A percentile compares a stretch with the other conserved stretches of the same genome.
These are phyloP conservation scores for Pythium chondricola DNA, from an alignment of 352 stramenopile species.

Conservation along the genomic window DNA sequence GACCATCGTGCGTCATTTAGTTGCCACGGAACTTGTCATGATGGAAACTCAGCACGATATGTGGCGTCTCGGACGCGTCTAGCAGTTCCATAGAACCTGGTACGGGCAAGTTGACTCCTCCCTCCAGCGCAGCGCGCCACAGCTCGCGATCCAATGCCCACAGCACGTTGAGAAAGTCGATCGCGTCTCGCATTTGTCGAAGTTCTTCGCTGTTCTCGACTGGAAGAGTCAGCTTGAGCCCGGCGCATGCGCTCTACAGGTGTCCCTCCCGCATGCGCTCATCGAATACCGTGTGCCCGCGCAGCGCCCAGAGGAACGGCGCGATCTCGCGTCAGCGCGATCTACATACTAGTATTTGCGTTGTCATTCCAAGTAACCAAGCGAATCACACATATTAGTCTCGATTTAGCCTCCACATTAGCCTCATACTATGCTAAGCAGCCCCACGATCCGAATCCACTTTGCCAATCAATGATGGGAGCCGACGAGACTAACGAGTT, in stretches of 20 bases:
- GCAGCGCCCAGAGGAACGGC: slow-evolving; percentile 2
- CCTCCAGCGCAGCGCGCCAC: background rate
- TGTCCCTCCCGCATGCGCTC: slow-evolving; percentile 1
- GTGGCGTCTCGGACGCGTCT: background rate
- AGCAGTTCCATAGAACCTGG: background rate
- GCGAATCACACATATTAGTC: no score
- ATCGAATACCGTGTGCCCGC: background rate
- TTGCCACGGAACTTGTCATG: slow-evolving; percentile 15
- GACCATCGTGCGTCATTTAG: slow-evolving; percentile 4
- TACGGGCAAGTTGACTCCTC: background rate
- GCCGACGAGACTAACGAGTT: no score
- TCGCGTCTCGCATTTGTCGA: background rate
- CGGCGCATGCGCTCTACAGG: slow-evolving; percentile 3
- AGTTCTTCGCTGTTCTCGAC: slow-evolving; percentile 6
- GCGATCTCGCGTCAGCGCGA: slow-evolving; percentile 1
- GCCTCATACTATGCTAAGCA: no score
- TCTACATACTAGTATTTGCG: no score
- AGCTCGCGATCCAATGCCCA: slow-evolving; percentile 5
- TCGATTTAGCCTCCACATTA: no score
- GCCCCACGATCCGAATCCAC: no score
- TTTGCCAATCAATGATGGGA: no score
- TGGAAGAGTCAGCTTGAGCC: slow-evolving; percentile 6
- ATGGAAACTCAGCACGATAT: slow-evolving; percentile 9
- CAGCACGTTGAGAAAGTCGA: slow-evolving; percentile 12
- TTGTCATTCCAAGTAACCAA: no score